Conservation (phyloP, 2,329 filamentous ascomycete genomes). For the Ophiostoma novo-ulmi region DNA sequence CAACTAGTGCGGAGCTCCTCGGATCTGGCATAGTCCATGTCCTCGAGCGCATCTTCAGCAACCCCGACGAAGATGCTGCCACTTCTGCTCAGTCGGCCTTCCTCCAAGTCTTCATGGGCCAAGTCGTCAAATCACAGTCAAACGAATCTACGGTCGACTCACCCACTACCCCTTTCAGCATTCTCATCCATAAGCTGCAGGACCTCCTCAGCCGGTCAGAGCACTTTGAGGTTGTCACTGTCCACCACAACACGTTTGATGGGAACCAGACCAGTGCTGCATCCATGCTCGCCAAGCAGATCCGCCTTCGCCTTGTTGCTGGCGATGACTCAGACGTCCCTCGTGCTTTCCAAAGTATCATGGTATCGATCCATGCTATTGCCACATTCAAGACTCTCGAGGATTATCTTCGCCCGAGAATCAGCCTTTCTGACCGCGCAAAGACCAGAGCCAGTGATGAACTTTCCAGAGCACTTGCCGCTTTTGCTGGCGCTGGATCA, state of each 20-base stretch:
- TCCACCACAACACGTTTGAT: constrained; percentile 87
- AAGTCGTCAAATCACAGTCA: constrained; percentile 58
- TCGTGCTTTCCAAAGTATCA: constrained; percentile 81
- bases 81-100: constrained; percentile 74
- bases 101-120: constrained; percentile 86
- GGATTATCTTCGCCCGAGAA: constrained; percentile 88
- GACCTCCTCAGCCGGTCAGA: constrained; percentile 93
- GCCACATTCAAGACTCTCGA: constrained; percentile 96
- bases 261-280: constrained; percentile 84
- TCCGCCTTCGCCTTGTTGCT: constrained; percentile 80
- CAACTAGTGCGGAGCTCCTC: constrained; percentile 90
- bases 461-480: constrained; percentile 64
- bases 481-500: constrained; percentile 65
- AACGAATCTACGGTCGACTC: constrained; percentile 62
- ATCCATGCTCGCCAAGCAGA: constrained; percentile 94
- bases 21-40: constrained; percentile 84
- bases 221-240: constrained; percentile 95
- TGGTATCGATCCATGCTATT: constrained; percentile 98
- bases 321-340: constrained; percentile 90
- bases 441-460: constrained; percentile 53
- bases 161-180: constrained; percentile 77
- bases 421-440: constrained; percentile 72
- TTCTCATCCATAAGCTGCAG: constrained; percentile 89
- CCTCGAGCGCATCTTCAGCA: constrained; percentile 75
- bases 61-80: constrained; percentile 56